Base-by-base conservation (phyloP, 495 filamentous ascomycete species). In the Lasiosphaeria ovina region DNA sequence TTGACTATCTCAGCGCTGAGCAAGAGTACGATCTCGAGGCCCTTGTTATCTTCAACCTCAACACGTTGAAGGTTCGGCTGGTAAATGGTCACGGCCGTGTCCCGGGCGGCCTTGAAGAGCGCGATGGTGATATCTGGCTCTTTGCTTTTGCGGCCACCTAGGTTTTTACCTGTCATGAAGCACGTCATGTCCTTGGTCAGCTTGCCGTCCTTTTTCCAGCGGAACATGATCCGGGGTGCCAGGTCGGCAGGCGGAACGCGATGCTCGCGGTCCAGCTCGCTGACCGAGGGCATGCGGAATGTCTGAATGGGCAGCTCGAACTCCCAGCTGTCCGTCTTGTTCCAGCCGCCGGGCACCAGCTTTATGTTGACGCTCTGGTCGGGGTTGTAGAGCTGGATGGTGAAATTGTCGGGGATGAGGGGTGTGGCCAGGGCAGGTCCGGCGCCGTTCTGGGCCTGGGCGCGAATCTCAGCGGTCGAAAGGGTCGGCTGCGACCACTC, bases 111-210 rank as follows among this genome's bases (percentile, higher is more conserved):
- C 59, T 83, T 84, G 77, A 93, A 97, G 57, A 98, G 79, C 0
- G 90, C 91, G 16, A 98, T 79, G 5, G 91, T 92, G 63, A 98
- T 97, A 74, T 98, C 94, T 8, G 94, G 93, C 73, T 98, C 95
- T 66, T 87, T 89, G 72, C 80, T 86, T 77, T 89, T 92, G 67
- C 84, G 82, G 34, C 86, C 85, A 34, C 86, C 82, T 0, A 88
- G 82, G 0, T 84, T 88, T 59, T 86, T 91, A 8, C 92, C 93
- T 3, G 87, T 87, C 66, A 96, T 76, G 60, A 86, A 85, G 70
- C 91, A 96, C 0, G 90, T 87, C 69, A 94, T 83, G 62, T 96
- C 91, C 61, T 79, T 81, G 55, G 87, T 88, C 36, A 98, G 77
- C 58, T 90, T 90, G 53, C 93, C 88, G 66, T 98, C 94, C 69